phyloP scores from a whole-genome alignment of 202 grass and related monocot genomes.

The Panicum hallii region DNA sequence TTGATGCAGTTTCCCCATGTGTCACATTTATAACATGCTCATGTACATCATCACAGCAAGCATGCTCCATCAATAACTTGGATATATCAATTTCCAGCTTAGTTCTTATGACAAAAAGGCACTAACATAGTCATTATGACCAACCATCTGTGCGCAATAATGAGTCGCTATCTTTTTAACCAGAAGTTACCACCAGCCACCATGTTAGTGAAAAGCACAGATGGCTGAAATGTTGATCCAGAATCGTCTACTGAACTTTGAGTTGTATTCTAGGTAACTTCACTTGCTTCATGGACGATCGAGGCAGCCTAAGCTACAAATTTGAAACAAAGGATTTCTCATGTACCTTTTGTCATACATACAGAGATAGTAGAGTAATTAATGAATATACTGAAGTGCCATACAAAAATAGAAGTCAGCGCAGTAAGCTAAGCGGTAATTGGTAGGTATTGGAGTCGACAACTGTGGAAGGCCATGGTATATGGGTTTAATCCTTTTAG shows the following conservation, averaged over 20 bases:
- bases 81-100: slow-evolving; percentile 42
- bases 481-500: slow-evolving; percentile 9
- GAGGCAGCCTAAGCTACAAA: slow-evolving; percentile 43
- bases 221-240: slow-evolving; percentile 18
- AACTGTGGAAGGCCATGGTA: background rate
- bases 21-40: slow-evolving; percentile 65
- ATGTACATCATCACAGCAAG: slow-evolving; percentile 46
- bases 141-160: slow-evolving; percentile 29
- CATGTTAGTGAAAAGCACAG: slow-evolving; percentile 15
- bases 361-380: background rate
- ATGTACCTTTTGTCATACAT: slow-evolving; percentile 18
- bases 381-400: background rate
- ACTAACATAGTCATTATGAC: slow-evolving; percentile 18
- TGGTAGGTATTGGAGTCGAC: background rate
- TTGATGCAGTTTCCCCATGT: slow-evolving; percentile 61
- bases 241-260: slow-evolving; percentile 35
- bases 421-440: background rate
- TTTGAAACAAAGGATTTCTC: slow-evolving; percentile 45
- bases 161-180: slow-evolving; percentile 20
- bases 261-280: slow-evolving; percentile 32
- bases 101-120: slow-evolving; percentile 35
- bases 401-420: background rate
- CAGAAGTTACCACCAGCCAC: background rate
- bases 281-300: slow-evolving; percentile 42
- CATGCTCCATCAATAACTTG: slow-evolving; percentile 60